phyloP scores from a whole-genome alignment of 2,329 filamentous ascomycete species.

The Dothistroma septosporum region DNA sequence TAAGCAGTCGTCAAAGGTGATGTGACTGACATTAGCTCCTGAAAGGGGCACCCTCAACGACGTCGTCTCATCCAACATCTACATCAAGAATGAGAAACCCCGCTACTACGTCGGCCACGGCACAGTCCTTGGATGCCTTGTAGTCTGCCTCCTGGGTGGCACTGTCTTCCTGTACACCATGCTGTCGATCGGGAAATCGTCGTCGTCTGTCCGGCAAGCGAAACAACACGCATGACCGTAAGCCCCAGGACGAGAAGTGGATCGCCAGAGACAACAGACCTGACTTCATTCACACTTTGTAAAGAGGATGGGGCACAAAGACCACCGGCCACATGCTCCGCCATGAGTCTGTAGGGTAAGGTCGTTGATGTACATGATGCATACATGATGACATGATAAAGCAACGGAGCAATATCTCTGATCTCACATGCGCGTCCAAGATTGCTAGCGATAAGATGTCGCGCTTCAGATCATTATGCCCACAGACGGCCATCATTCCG shows the following conservation, averaged over 20 bases:
- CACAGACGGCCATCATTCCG: background rate
- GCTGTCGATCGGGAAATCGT: constrained; percentile 67
- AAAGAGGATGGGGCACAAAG: background rate
- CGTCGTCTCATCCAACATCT: constrained; percentile 81
- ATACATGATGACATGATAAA: background rate
- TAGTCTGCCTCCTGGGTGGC: constrained; percentile 55
- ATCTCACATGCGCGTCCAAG: background rate
- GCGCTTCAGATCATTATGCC: background rate
- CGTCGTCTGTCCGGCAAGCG: constrained; percentile 62
- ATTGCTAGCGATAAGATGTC: background rate
- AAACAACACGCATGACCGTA: constrained; percentile 62
- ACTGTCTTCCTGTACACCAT: constrained; percentile 62
- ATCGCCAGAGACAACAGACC: constrained; percentile 62
- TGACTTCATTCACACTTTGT: constrained; percentile 31
- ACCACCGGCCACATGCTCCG: background rate
- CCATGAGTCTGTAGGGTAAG: background rate
- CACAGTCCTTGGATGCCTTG: constrained; percentile 69
- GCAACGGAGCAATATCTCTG: background rate
- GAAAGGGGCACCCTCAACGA: constrained; percentile 89
- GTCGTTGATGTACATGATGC: background rate
- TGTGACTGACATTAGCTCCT: background rate
- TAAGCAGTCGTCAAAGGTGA: too few species aligned
- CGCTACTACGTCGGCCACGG: constrained; percentile 59
- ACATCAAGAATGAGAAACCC: constrained; percentile 37
- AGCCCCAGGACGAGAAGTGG: constrained; percentile 59